A percentile compares a stretch with the other conserved stretches of the same genome.
phyloP scores from a whole-genome alignment of 108 stramenopile species.

The Poteriospumella lacustris region DNA sequence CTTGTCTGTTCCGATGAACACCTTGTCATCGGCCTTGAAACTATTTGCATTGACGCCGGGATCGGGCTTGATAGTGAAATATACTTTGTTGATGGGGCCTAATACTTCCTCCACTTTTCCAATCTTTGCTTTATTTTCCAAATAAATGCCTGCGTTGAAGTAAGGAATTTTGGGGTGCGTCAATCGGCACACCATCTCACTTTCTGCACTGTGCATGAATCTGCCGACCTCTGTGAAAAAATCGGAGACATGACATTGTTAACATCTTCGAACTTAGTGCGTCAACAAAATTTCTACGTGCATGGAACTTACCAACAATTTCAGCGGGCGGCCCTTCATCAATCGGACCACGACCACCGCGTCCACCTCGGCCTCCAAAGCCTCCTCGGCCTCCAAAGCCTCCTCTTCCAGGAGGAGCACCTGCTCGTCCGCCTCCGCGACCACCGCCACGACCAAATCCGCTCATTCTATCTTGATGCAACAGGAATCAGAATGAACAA shows the following conservation, averaged over 20 bases:
- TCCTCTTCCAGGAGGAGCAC: slow-evolving; percentile 37
- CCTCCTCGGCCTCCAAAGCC: slow-evolving; percentile 39
- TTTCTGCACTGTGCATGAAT: slow-evolving; percentile 53
- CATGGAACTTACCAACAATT: slow-evolving; percentile 44
- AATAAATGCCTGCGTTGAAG: slow-evolving; percentile 93
- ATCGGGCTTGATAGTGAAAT: slow-evolving; percentile 94
- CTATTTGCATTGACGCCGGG: slow-evolving; percentile 78
- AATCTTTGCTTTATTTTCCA: slow-evolving; percentile 94
- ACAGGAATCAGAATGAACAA: too few relatives aligned
- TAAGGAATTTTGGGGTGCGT: slow-evolving; percentile 83
- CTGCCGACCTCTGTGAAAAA: slow-evolving; percentile 41
- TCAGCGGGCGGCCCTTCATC: slow-evolving; percentile 58
- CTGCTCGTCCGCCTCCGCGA: slow-evolving; percentile 12
- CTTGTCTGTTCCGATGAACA: slow-evolving; percentile 87
- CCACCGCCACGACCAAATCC: neutral
- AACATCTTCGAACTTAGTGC: neutral
- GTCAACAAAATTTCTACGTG: neutral
- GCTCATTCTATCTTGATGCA: neutral
- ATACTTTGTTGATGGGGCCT: slow-evolving; percentile 80
- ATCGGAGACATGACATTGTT: neutral
- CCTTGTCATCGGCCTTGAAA: slow-evolving; percentile 75
- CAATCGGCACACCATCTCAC: slow-evolving; percentile 56
- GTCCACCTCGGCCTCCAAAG: slow-evolving; percentile 38
- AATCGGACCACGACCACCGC: slow-evolving; percentile 37
- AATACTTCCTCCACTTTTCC: slow-evolving; percentile 97